phyloP scores from a whole-genome alignment of 2,329 filamentous ascomycete genomes.

The Xylariales sp. region DNA sequence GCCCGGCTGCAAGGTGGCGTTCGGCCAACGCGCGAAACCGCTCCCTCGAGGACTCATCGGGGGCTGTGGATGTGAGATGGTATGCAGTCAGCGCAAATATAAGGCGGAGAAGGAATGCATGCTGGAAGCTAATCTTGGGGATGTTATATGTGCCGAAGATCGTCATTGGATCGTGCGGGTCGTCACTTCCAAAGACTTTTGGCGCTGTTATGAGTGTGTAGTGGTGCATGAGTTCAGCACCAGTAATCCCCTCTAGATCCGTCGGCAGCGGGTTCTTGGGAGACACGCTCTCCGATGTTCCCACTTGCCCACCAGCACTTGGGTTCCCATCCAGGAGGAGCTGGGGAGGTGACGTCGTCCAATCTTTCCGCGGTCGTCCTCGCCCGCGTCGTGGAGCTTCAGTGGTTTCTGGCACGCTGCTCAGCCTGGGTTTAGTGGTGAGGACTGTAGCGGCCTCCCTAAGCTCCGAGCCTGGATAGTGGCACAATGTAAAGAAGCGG shows the following conservation, averaged over 20 bases:
- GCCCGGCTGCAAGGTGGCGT: conserved; percentile 19
- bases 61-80: conserved; percentile 17
- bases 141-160: conserved; percentile 24
- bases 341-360: too few relatives aligned
- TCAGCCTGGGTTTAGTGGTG: neutral
- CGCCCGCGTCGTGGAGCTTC: conserved; percentile 16
- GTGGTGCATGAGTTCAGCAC: conserved; percentile 25
- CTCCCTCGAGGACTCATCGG: conserved; percentile 3
- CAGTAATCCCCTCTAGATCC: conserved; percentile 19
- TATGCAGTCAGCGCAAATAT: conserved; percentile 21
- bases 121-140: conserved; percentile 20
- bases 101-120: conserved; percentile 24
- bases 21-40: conserved; percentile 16
- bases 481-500: conserved; percentile 24
- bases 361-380: conserved; percentile 24
- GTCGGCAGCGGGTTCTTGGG: neutral
- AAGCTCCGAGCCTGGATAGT: conserved; percentile 15
- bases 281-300: too few relatives aligned
- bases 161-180: conserved; percentile 13
- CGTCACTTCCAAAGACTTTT: conserved; percentile 13
- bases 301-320: conserved; percentile 2
- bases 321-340: conserved; percentile 16
- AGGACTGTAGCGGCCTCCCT: neutral
- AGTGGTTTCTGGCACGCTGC: neutral
- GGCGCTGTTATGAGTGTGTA: conserved; percentile 19